These are phyloP conservation scores for Eucalyptus curtisii DNA, from an alignment of 345 rosid genomes.

Conservation along the genomic window DNA sequence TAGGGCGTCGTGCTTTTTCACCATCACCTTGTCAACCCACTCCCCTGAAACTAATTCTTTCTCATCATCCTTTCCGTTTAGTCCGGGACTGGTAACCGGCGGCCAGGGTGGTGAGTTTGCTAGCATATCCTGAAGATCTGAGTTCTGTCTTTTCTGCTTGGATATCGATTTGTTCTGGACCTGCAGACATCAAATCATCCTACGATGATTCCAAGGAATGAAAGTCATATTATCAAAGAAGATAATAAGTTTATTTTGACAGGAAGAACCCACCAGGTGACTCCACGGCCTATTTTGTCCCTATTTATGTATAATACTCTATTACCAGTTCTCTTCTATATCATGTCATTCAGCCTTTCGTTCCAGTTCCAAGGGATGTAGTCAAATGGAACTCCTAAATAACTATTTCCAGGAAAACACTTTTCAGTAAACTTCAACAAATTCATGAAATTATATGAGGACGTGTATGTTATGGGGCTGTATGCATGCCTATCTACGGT, in stretches of 20 bases:
- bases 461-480: background rate
- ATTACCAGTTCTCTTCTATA: background rate
- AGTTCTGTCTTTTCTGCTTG: slow-evolving; percentile 46
- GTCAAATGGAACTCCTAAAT: background rate
- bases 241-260: background rate
- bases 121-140: slow-evolving; percentile 58
- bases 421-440: background rate
- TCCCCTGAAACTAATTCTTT: slow-evolving; percentile 44
- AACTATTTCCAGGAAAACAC: background rate
- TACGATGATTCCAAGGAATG: background rate
- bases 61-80: slow-evolving; percentile 34
- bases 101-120: slow-evolving; percentile 56
- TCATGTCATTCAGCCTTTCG: background rate
- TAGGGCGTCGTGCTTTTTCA: slow-evolving; percentile 32
- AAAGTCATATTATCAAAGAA: background rate
- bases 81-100: slow-evolving; percentile 23
- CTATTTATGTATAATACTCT: background rate
- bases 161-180: slow-evolving; percentile 22
- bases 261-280: background rate
- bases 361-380: background rate
- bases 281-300: background rate
- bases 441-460: background rate
- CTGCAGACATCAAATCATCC: background rate
- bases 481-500: background rate
- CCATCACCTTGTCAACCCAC: slow-evolving; percentile 66